Percentiles rank a stretch among this genome's conserved stretches.
These are phyloP conservation scores for Penicillium manginii DNA, from an alignment of 495 filamentous ascomycete genomes.

Conservation along the genomic window DNA sequence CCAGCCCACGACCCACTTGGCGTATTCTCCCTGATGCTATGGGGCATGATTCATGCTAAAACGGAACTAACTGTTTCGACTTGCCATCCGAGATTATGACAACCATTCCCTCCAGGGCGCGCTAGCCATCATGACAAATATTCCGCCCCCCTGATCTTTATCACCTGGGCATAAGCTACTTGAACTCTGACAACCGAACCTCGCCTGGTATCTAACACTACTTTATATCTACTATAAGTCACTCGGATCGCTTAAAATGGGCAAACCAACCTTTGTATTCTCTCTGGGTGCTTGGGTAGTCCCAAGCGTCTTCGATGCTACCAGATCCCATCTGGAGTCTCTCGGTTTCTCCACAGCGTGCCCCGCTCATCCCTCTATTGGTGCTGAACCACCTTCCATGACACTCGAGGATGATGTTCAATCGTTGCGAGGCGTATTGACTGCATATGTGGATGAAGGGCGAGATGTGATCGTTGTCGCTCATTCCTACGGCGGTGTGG, in stretches of 20 bases:
- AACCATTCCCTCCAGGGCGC: neutral
- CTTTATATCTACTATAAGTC: neutral
- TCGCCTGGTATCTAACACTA: neutral
- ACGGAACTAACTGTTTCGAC: neutral
- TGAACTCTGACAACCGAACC: neutral
- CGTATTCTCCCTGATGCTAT: neutral
- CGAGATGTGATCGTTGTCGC: constrained; percentile 51
- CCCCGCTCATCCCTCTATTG: constrained; percentile 47
- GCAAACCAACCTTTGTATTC: constrained; percentile 49
- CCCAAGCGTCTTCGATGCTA: constrained; percentile 35
- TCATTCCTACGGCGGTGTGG: constrained; percentile 57
- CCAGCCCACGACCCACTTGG: neutral
- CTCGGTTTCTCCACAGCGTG: constrained; percentile 39
- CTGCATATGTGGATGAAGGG: constrained; percentile 37
- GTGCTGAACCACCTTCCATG: constrained; percentile 43
- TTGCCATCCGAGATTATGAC: neutral
- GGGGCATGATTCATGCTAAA: neutral
- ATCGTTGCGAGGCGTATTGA: constrained; percentile 28
- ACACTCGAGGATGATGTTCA: constrained; percentile 39
- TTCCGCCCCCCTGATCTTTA: neutral
- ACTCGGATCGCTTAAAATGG: constrained; percentile 3
- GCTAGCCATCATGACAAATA: neutral
- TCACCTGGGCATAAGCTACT: neutral
- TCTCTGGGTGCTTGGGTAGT: constrained; percentile 53
- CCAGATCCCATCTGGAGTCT: constrained; percentile 36